phyloP scores from a whole-genome alignment of 1,284 basidiomycete genomes.

The Ceratobasidium sp. region DNA sequence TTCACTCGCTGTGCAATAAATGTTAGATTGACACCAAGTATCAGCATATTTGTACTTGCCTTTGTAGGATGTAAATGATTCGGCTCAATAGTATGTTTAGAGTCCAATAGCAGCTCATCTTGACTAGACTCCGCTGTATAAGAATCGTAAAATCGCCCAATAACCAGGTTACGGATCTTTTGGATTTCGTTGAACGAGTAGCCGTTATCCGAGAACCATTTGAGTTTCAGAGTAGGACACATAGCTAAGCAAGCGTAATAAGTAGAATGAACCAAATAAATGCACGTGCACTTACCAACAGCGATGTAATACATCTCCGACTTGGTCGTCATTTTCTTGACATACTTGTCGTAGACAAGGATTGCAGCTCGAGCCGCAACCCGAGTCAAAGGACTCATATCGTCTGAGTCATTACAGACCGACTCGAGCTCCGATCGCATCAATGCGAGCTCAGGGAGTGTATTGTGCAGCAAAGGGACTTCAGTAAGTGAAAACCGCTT shows the following conservation, averaged over 20 bases:
- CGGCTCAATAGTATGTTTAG: neutral
- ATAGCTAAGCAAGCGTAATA: neutral
- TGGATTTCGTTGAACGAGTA: constrained; percentile 13
- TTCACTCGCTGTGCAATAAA: neutral
- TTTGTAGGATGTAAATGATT: neutral
- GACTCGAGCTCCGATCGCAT: constrained; percentile 13
- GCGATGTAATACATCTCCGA: constrained; percentile 22
- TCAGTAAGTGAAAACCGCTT: constrained; percentile 21
- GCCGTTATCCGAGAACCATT: constrained; percentile 26
- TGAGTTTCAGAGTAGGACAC: constrained; percentile 16
- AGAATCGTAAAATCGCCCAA: neutral
- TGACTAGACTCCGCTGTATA: neutral
- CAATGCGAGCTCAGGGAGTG: neutral
- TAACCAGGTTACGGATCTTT: neutral
- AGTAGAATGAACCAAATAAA: too few species aligned
- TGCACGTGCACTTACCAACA: too few species aligned
- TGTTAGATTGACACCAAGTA: neutral
- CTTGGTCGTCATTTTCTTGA: constrained; percentile 1
- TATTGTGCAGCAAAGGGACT: constrained; percentile 17
- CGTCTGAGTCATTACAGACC: constrained; percentile 4
- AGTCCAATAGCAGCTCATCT: neutral
- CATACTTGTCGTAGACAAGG: constrained; percentile 2
- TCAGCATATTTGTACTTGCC: neutral
- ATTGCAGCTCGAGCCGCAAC: constrained; percentile 22
- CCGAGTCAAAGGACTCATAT: constrained; percentile 25